Evolutionary conservation across 2,329 filamentous ascomycete genomes (phyloP).

Genomic region (Fusarium gaditjirri): DNA sequence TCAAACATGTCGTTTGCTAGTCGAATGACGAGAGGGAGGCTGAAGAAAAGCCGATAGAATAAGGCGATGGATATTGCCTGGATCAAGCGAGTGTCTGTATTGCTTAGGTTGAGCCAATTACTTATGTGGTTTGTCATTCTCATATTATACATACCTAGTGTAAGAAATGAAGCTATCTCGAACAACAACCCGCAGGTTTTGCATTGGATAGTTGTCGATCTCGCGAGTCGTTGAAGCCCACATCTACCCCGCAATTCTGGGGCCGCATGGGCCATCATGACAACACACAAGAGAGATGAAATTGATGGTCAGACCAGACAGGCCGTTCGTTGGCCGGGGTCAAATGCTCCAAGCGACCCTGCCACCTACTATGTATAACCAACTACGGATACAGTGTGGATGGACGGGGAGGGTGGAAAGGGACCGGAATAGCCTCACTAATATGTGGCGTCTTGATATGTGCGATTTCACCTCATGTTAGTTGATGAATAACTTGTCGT

Average conservation of each 20-base stretch:
- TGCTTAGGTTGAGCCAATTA: not conserved
- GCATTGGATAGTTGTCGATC: conserved; percentile 13
- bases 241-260: conserved; percentile 40
- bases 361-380: not conserved
- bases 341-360: not conserved
- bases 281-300: conserved; percentile 22
- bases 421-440: not conserved
- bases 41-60: not conserved
- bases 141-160: not conserved
- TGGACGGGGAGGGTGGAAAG: not conserved
- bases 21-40: conserved; percentile 26
- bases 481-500: not conserved
- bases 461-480: not conserved
- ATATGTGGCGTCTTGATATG: not conserved
- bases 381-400: not conserved
- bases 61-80: not conserved
- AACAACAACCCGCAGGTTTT: conserved; percentile 5
- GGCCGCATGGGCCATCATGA: conserved; percentile 28
- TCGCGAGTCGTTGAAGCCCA: conserved; percentile 9
- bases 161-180: conserved; percentile 32
- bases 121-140: not conserved
- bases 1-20: conserved; percentile 32
- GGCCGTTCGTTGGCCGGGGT: conserved; percentile 10
- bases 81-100: not conserved
- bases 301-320: not conserved